These are phyloP conservation scores for Pseudomonodictys pantanalensis DNA, from an alignment of 495 filamentous ascomycete species.

Conservation along the genomic window DNA sequence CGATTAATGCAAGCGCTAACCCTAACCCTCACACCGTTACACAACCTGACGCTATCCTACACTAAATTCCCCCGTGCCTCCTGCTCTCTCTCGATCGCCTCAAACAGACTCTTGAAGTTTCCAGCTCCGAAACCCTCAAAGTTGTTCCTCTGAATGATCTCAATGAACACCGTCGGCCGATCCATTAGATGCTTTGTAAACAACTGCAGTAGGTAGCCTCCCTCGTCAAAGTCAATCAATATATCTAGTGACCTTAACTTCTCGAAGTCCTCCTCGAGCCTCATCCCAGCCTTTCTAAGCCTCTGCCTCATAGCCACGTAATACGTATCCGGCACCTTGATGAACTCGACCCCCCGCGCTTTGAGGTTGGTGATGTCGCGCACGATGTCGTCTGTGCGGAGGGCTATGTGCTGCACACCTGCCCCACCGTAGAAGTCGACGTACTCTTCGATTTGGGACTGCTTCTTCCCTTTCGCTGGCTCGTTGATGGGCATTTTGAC, in stretches of 20 bases:
- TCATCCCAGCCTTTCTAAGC: conserved; percentile 53
- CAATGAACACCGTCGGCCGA: conserved; percentile 87
- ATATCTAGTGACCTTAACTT: conserved; percentile 71
- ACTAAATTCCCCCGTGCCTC: conserved; percentile 72
- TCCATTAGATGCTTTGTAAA: conserved; percentile 90
- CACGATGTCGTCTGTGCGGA: conserved; percentile 77
- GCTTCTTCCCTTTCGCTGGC: conserved; percentile 79
- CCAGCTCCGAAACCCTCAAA: conserved; percentile 89
- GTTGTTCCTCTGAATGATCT: conserved; percentile 85
- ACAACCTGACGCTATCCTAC: not conserved
- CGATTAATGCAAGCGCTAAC: no score
- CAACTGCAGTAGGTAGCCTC: conserved; percentile 67
- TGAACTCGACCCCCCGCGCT: conserved; percentile 82
- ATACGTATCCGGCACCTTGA: conserved; percentile 76
- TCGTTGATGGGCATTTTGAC: conserved; percentile 99
- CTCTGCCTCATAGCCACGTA: conserved; percentile 72
- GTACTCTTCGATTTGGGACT: conserved; percentile 90
- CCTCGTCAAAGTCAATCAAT: conserved; percentile 87
- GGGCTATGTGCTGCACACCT: conserved; percentile 88
- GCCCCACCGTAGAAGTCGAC: conserved; percentile 81
- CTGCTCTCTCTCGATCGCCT: conserved; percentile 90
- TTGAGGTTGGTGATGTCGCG: conserved; percentile 68
- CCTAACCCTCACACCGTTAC: no score
- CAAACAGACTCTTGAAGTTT: conserved; percentile 92
- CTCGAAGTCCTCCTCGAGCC: conserved; percentile 72